Evolutionary conservation across 106 monocot species (phyloP).

Genomic region (Dactylorhiza incarnata): DNA sequence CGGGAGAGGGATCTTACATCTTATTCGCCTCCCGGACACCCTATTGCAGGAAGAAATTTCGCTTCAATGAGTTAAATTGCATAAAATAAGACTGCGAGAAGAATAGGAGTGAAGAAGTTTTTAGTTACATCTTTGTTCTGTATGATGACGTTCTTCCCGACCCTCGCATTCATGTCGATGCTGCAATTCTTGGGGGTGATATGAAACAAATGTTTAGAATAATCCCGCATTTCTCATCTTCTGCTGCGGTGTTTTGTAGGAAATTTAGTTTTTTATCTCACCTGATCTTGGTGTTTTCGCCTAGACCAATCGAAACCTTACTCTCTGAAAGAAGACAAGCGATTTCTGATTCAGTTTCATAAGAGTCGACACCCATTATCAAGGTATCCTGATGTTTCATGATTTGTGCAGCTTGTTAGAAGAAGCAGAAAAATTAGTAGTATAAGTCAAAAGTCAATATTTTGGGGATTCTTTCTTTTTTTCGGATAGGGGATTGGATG

Average conservation of each 20-base stretch:
- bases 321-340: constrained; percentile 61
- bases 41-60: constrained; percentile 21
- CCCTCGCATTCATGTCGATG: constrained; percentile 86
- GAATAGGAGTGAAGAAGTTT: neutral
- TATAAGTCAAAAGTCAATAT: too few species aligned
- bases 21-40: constrained; percentile 81
- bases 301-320: constrained; percentile 84
- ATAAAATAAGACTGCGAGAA: neutral
- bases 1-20: too few species aligned
- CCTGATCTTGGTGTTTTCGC: constrained; percentile 76
- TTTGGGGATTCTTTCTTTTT: too few species aligned
- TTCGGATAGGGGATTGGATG: too few species aligned
- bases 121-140: constrained; percentile 56
- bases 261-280: constrained; percentile 5
- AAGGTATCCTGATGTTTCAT: constrained; percentile 53
- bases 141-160: constrained; percentile 76
- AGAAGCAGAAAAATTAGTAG: neutral
- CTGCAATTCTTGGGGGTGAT: constrained; percentile 60
- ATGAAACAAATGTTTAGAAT: neutral
- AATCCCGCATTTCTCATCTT: neutral
- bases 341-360: constrained; percentile 87
- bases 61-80: neutral
- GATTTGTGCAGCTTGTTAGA: neutral
- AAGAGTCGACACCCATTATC: constrained; percentile 91
- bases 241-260: neutral